phyloP scores from a whole-genome alignment of 495 filamentous ascomycete genomes.

The Monascus purpureus region DNA sequence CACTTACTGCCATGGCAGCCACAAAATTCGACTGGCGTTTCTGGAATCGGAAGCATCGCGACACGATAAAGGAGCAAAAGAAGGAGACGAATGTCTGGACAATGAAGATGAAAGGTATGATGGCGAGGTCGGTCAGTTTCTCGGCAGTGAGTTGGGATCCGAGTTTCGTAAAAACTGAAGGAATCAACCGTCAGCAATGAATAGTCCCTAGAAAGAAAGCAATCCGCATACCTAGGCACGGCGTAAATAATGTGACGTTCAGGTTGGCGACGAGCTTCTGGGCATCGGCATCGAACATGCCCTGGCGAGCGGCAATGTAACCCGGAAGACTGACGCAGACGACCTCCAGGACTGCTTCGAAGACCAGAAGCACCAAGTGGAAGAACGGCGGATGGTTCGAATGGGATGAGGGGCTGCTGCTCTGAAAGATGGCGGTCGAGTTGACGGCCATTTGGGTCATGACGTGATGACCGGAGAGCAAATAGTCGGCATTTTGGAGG shows the following conservation, averaged over 20 bases:
- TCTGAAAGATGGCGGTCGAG: slow-evolving; percentile 14
- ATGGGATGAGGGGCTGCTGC: slow-evolving; percentile 14
- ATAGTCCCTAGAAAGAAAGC: too few species aligned
- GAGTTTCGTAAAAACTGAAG: slow-evolving; percentile 85
- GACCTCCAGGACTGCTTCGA: slow-evolving; percentile 92
- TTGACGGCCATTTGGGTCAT: slow-evolving; percentile 18
- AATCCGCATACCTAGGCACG: slow-evolving; percentile 91
- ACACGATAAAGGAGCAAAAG: slow-evolving; percentile 50
- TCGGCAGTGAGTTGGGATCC: slow-evolving; percentile 88
- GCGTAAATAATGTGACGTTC: slow-evolving; percentile 88
- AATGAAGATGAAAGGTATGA: slow-evolving; percentile 88
- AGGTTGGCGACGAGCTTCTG: slow-evolving; percentile 94
- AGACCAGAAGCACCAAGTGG: slow-evolving; percentile 73
- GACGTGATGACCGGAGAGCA: slow-evolving; percentile 11
- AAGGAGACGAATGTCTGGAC: slow-evolving; percentile 79
- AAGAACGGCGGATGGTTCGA: slow-evolving; percentile 51
- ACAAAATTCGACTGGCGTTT: slow-evolving; percentile 85
- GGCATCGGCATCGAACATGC: slow-evolving; percentile 84
- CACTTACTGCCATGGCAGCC: slow-evolving; percentile 77
- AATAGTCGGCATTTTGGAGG: slow-evolving; percentile 40
- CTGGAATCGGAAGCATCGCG: slow-evolving; percentile 63
- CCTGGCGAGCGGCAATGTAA: slow-evolving; percentile 80
- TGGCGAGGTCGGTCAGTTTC: slow-evolving; percentile 75
- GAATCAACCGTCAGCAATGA: too few species aligned
- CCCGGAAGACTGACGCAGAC: slow-evolving; percentile 90